Evolutionary conservation across 148 eudicot genomes (phyloP).

Genomic region (Nepenthes mirabilis): DNA sequence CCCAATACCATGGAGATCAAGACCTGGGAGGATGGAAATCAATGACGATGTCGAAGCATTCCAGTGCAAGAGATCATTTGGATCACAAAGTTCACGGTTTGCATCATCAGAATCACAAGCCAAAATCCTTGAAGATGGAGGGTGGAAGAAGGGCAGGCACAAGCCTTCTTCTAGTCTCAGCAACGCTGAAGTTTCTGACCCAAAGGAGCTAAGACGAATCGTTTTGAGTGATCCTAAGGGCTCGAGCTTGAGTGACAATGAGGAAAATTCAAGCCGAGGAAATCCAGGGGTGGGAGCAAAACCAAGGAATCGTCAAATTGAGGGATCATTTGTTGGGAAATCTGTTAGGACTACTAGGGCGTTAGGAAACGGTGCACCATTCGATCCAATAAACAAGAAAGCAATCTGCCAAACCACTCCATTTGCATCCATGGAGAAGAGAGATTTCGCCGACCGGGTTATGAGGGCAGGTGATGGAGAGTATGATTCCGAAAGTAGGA

Average conservation of each 20-base stretch:
- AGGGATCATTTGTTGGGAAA: background rate
- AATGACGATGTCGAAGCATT: constrained; percentile 15
- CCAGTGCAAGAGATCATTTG: background rate
- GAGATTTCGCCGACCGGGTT: no score
- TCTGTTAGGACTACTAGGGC: no score
- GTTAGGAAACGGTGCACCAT: no score
- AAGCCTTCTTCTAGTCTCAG: constrained; percentile 11
- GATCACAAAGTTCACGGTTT: background rate
- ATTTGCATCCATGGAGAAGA: no score
- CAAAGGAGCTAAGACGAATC: background rate
- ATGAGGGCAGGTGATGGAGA: background rate
- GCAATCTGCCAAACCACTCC: no score
- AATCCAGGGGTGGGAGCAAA: background rate
- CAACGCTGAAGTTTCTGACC: background rate
- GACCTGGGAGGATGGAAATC: constrained; percentile 64
- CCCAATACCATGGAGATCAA: constrained; percentile 85
- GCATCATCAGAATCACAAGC: constrained; percentile 22
- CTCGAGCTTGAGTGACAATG: background rate
- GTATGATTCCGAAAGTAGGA: background rate
- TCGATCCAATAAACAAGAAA: no score
- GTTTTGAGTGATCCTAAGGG: background rate
- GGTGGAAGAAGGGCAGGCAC: constrained; percentile 20
- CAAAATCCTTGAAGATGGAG: constrained; percentile 23
- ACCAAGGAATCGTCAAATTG: background rate
- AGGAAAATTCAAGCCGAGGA: background rate